Base-by-base conservation (phyloP, 768 basidiomycete genomes). In the Russula ochroleuca region DNA sequence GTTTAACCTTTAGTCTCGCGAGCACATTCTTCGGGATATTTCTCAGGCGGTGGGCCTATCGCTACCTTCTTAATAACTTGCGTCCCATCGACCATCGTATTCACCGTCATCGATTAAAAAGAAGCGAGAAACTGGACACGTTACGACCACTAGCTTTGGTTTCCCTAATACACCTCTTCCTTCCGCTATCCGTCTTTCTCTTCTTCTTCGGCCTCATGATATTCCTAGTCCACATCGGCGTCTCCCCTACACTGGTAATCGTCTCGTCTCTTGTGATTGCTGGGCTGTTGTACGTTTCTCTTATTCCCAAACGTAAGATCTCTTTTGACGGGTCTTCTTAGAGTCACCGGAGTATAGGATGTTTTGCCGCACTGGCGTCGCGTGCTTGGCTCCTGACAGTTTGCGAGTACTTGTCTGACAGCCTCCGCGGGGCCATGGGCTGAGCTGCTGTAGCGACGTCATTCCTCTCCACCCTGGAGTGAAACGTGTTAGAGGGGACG, bases 191-290 rank as follows among this genome's bases (percentile, higher is more conserved):
- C 31, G 14, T 52, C 37, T n/a, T 28, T 23, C 40, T 60, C 38
- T 60, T 60, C 14, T 52, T 31, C 38, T 4, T 43, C 49, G 59
- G 50, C 21, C 28, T 41, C 49, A 3, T 52, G n/a, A 31, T 60
- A 38, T 41, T 52, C 40, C 17, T 43, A 19, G 2, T 47, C 33
- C 45, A 57, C 1, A 10, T 57, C 21, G 56, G 45, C 17, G 3
- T 57, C 14, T 47, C 59, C 5, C 23, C n/a, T n/a, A 15, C 17
- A 33, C 59, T 60, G 28, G 48, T 52, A 13, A n/a, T 41, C 31
- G 6, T 45, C 23, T 53, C 51, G 2, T 33, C n/a, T 9, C 14
- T 61, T 41, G 40, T 45, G 51, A 31, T 45, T 25, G 23, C 35
- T 25, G 35, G 57, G 25, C 5, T 61, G 5, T 5, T 61, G 59